Base-by-base conservation (phyloP, 352 stramenopile genomes). In the Phytophthora pistaciae region DNA sequence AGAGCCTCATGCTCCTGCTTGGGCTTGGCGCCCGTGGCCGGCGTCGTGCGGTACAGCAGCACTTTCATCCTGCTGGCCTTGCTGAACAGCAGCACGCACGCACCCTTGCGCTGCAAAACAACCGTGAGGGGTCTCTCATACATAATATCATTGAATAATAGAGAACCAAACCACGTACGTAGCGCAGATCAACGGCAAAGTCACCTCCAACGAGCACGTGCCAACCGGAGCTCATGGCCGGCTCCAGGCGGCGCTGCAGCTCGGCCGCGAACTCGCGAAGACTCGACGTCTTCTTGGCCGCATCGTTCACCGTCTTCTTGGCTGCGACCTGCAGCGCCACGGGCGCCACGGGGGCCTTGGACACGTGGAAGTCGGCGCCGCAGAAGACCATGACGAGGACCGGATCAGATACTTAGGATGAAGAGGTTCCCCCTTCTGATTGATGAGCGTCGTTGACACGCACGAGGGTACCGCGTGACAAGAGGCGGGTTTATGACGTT, bases 181-280 rank as follows among this genome's bases (percentile, higher is more conserved):
- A 93, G 67, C 85, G 88, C 14, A 95, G 56, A 64, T 95, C 85
- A 13, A 95, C 86, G 1, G 85, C 78, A 69, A 93, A 93, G 69
- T 95, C 85, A 0, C 72, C 67, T 38, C 88, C 85, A 7, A 83
- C 84, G 23, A 92, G 60, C 38, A 95, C 75, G 59, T 95, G 88
- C 88, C 88, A 95, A 14, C 85, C 88, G 5, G 68, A 38, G 13
- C 88, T 85, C 36, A 89, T 77, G 31, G 77, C 66, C 14, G 64
- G 31, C 62, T 93, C 84, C 44, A 92, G 68, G 33, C 68, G 53
- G 18, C 61, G 59, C 62, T 87, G 77, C 44, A 90, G 40, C 16
- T 70, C 64, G 20, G 66, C 58, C 7, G 75, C 81, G 48, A 95
- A 90, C 23, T 92, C 83, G 23, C 84, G 85, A 21, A 88, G 76